Percentiles rank a stretch among this genome's conserved stretches.
These are phyloP conservation scores for Calonectria henricotiae DNA, from an alignment of 2,329 filamentous ascomycete genomes.

Conservation along the genomic window DNA sequence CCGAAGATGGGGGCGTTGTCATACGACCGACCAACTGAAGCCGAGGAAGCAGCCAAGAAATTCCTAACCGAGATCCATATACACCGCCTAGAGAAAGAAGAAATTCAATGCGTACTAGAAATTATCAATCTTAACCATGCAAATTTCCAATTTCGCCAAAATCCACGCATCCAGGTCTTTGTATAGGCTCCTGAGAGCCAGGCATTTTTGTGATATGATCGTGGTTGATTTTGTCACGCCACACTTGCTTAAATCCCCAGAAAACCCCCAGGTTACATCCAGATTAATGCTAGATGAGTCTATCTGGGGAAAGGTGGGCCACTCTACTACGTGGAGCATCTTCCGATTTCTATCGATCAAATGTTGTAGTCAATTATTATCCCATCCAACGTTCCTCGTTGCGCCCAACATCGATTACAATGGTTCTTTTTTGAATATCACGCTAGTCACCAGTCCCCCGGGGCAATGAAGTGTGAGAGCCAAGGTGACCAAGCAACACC, in stretches of 20 bases:
- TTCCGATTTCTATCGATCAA: background rate
- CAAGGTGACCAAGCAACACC: too few species aligned
- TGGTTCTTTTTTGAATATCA: too few species aligned
- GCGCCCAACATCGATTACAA: too few species aligned
- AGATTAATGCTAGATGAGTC: conserved; percentile 36
- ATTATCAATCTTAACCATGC: background rate
- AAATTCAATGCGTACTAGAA: background rate
- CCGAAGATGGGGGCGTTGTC: conserved; percentile 4
- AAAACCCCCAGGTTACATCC: conserved; percentile 29
- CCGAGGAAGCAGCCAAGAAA: background rate
- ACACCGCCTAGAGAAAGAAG: background rate
- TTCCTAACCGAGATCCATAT: background rate
- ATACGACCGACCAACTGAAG: conserved; percentile 29
- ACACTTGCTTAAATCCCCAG: conserved; percentile 36
- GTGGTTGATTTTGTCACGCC: conserved; percentile 34
- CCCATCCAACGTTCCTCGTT: too few species aligned
- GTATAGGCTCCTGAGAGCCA: background rate
- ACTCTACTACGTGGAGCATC: background rate
- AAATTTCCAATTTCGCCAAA: background rate
- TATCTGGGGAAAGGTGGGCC: conserved; percentile 41
- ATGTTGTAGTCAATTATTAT: too few species aligned
- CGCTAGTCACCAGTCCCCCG: too few species aligned
- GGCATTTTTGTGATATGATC: background rate
- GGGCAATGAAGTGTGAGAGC: too few species aligned
- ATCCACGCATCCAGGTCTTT: background rate